Evolutionary conservation across 495 filamentous ascomycete genomes (phyloP).

Genomic region (Mycothermus thermophilus): DNA sequence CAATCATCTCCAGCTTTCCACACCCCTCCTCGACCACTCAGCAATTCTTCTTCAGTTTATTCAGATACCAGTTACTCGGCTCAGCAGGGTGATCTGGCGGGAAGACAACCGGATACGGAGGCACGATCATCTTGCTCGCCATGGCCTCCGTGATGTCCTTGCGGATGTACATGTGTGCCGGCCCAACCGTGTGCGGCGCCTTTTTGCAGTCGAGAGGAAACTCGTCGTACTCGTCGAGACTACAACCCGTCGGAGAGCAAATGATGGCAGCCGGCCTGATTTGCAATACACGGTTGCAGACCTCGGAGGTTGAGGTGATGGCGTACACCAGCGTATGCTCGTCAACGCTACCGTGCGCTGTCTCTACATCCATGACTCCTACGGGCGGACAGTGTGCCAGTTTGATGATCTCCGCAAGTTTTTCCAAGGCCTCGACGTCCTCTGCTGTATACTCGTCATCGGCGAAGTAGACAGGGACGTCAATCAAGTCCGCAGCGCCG

Average conservation of each 20-base stretch:
- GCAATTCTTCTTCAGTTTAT: neutral
- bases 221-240: constrained; percentile 1
- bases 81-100: neutral
- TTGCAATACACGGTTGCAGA: neutral
- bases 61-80: constrained; percentile 1
- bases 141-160: constrained; percentile 3
- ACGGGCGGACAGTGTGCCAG: neutral
- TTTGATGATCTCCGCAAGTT: neutral
- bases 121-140: neutral
- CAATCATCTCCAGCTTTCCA: too few relatives aligned
- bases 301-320: neutral
- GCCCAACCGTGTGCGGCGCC: constrained; percentile 4
- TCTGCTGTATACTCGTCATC: neutral
- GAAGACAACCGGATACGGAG: constrained; percentile 4
- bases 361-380: neutral
- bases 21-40: too few relatives aligned
- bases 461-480: neutral
- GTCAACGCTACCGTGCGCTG: neutral
- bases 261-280: constrained; percentile 4
- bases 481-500: neutral
- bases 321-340: constrained; percentile 5
- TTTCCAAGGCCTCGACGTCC: neutral
- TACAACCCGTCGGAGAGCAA: too few relatives aligned
- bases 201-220: neutral
- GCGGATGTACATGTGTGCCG: constrained; percentile 5